Base-by-base conservation (phyloP, 2,329 filamentous ascomycete species). In the Colletotrichum eremochloae region DNA sequence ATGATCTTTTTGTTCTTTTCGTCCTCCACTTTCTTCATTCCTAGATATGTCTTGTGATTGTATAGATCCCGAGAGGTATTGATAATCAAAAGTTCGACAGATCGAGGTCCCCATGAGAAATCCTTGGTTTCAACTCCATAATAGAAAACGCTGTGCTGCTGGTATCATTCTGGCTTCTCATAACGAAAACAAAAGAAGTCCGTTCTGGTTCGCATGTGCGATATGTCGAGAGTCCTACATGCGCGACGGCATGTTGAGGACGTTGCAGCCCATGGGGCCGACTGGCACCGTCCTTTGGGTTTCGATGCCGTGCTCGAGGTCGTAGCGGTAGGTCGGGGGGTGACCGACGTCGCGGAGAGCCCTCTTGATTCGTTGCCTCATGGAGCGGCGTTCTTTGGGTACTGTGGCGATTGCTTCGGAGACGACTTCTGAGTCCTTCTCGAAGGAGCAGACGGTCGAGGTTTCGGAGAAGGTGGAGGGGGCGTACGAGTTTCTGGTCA, bases 371-470 rank as follows among this genome's bases (percentile, higher is more conserved):
- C 71, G 33, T 24, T 71, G 68, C 15, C 63, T 61, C 42, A 67
- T 33, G 29, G 71, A 73, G 62, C 61, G 71, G 31, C 46, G 64
- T 38, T 61, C 53, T 48, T 67, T 67, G 42, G 33, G 20, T 29
- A 36, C 55, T 29, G 58, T 57, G 24, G 38, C 36, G 42, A 38
- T 12, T 6, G 48, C 15, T 20, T 36, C 24, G 24, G 18, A 18
- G 18, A n/a, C 8, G 33, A 38, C n/a, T 18, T 68, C 68, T 8
- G 57, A 42, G 24, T 69, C 60, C 46, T 72, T 72, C 29, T 56
- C 69, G 29, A 69, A 64, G 40, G 69, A 72, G 69, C 55, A 72
- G 60, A 72, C 33, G 55, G 69, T 72, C 11, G 69, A 72, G 38
- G 69, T 61, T 48, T 72, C 66, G 66, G 66, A 72, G 40, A 64